Evolutionary conservation across 257 asterid genomes (phyloP).

Genomic region (Scutellaria galericulata): DNA sequence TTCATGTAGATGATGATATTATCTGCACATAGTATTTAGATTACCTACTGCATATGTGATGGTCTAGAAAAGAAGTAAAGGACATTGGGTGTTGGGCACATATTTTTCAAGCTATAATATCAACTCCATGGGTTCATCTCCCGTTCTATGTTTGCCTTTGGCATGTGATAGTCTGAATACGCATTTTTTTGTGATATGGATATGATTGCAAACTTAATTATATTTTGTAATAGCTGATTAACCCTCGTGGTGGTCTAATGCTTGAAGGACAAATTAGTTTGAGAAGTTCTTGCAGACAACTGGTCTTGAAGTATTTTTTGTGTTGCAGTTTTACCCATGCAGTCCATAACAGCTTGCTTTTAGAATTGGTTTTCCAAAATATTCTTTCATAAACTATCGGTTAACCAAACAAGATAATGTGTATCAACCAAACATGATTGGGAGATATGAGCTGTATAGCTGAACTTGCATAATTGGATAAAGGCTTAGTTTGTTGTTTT

Average conservation of each 20-base stretch:
- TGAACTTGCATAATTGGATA: not conserved
- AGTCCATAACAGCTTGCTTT: constrained; percentile 7
- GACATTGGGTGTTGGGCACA: not conserved
- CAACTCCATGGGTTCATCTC: constrained; percentile 1
- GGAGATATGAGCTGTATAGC: not conserved
- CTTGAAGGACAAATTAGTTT: not conserved
- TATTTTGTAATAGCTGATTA: constrained; percentile 18
- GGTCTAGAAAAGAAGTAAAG: constrained; percentile 10
- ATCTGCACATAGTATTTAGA: not conserved
- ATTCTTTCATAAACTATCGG: not conserved
- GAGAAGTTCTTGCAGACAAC: constrained; percentile 19
- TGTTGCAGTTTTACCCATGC: constrained; percentile 24
- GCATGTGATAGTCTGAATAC: constrained; percentile 22
- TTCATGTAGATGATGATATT: constrained; percentile 2
- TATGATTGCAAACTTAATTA: constrained; percentile 4
- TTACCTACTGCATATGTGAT: constrained; percentile 2
- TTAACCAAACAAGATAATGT: not conserved
- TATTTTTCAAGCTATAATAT: constrained; percentile 12
- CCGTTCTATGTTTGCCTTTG: constrained; percentile 4
- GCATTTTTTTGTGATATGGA: not conserved
- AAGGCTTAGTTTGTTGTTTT: not conserved
- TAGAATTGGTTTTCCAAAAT: constrained; percentile 12
- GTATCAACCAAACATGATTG: not conserved
- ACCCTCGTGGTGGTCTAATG: not conserved
- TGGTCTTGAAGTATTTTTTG: constrained; percentile 16